Base-by-base conservation (phyloP, 768 basidiomycete species). In the Suillus americanus region DNA sequence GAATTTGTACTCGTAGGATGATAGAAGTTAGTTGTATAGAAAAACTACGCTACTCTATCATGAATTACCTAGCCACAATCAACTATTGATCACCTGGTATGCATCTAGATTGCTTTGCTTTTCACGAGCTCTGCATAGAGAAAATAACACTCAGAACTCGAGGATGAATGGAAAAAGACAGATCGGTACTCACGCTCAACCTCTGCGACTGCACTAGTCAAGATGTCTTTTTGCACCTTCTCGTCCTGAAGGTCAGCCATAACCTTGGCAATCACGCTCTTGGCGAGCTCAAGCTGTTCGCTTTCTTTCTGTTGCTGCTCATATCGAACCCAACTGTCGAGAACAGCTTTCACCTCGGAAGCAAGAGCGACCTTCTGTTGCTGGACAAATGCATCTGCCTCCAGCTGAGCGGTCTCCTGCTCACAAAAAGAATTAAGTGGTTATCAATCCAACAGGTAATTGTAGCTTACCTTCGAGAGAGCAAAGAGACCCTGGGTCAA, bases 281-380 rank as follows among this genome's bases (percentile, higher is more conserved):
- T 89, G 68, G 95, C 90, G 64, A 99, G 88, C 60, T 94, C 92
- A 38, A 88, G 85, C 85, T 99, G 97, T 82, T 99, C 95, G 73
- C 86, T 91, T 83, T 99, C 96, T 84, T 97, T 95, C 74, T 88
- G 84, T 76, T 96, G 94, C 75, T 97, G 96, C 83, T 99, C 97
- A 79, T 89, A 95, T 75, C 97, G 92, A 64, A 95, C 97, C 96
- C 96, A 97, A 77, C 92, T 93, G 83, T 99, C 97, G 63, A 99
- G 87, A 46, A 99, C 96, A 37, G 89, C 72, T 81, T 98, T 99
- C 74, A 98, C 81, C 81, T 99, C 97, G 51, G 91, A 68, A 37
- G 95, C 88, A 73, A 99, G 81, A 50, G 86, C 88, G 65, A 90
- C 88, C 78, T 94, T 91, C 82, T 99, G 97, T 71, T 88, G 86